Percentiles rank a stretch among this genome's conserved stretches.
Evolutionary conservation across 2,329 filamentous ascomycete species (phyloP).

Genomic region (Fusarium xyrophilum): DNA sequence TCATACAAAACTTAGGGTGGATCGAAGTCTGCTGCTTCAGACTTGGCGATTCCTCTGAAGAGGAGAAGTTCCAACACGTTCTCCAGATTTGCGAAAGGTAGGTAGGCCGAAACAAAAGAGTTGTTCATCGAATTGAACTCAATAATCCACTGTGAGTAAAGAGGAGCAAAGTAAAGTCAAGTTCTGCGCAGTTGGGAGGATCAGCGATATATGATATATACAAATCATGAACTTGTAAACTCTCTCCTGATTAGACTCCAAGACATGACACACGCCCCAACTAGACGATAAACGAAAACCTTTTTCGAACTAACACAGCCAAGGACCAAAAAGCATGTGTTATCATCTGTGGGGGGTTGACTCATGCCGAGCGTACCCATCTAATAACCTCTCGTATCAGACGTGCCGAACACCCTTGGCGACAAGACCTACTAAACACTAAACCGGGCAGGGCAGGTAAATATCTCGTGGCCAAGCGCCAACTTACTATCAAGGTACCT

Average conservation of each 20-base stretch:
- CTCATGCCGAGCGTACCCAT: not conserved
- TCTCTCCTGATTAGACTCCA: not conserved
- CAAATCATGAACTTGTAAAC: not conserved
- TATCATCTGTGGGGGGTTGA: not conserved
- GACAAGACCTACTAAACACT: not conserved
- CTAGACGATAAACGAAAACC: not conserved
- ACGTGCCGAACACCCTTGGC: not conserved
- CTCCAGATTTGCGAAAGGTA: constrained; percentile 2
- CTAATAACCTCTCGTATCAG: not conserved
- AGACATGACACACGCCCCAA: not conserved
- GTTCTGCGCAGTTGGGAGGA: not conserved
- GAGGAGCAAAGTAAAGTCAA: not conserved
- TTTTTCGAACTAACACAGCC: not conserved
- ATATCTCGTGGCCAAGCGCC: not conserved
- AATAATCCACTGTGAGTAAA: not conserved
- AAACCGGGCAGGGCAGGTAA: not conserved
- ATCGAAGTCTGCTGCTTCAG: constrained; percentile 7
- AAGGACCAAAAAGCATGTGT: not conserved
- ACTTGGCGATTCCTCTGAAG: constrained; percentile 1
- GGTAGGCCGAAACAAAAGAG: not conserved
- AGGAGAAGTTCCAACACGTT: not conserved
- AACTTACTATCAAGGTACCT: not conserved
- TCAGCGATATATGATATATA: not conserved
- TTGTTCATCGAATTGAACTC: not conserved
- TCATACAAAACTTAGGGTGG: not conserved